Evolutionary conservation across 345 rosid species (phyloP), one percentile per base, ranked within the genome.

Genomic region (Brassica incana): DNA sequence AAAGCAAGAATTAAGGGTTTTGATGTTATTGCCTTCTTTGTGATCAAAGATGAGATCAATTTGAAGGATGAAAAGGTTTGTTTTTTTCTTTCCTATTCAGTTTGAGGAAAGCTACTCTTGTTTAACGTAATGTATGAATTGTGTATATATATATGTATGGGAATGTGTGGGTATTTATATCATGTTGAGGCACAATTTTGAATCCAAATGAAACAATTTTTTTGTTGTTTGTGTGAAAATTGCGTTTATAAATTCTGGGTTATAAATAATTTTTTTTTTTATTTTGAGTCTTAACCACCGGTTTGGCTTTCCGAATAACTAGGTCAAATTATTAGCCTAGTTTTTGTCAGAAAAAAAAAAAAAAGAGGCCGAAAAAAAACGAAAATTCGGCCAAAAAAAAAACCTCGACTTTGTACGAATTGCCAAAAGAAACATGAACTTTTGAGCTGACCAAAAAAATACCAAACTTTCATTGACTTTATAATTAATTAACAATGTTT

Each of bases 11-110:
- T 61, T 60, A 72, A 48, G 40, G 25, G 75, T 15, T 23, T 23
- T 23, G 25, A 23, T 23, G 25, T 9, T 75, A 62, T 15, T 71
- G 35, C 38, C 32, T 27, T 71, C 38, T 32, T 48, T 76, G 50
- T 61, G 20, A 20, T 69, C 6, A 65, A 65, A 29, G 32, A 66
- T 40, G 73, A 58, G 38, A 52, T 65, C 1, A 27, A 15, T 71
- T 27, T 18, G 81, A 78, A 65, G 73, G 35, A 66, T 72, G 65
- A 78, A 10, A 65, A 48, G 20, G 59, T 27, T 16, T 23, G 12
- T 16, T 5, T 29, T 45, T 50, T 68, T 18, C 15, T 20, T 25
- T 38, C 6, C 10, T 60, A 4, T 71, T 77, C 33, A 52, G 1
- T 27, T 29, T 27, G 10, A 50, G 25, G 45, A 5, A 56, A 38